Percentiles rank a stretch among this genome's conserved stretches.
These are phyloP conservation scores for Dissophora ornata DNA, from an alignment of 192 early-diverging fungal species.

Conservation along the genomic window DNA sequence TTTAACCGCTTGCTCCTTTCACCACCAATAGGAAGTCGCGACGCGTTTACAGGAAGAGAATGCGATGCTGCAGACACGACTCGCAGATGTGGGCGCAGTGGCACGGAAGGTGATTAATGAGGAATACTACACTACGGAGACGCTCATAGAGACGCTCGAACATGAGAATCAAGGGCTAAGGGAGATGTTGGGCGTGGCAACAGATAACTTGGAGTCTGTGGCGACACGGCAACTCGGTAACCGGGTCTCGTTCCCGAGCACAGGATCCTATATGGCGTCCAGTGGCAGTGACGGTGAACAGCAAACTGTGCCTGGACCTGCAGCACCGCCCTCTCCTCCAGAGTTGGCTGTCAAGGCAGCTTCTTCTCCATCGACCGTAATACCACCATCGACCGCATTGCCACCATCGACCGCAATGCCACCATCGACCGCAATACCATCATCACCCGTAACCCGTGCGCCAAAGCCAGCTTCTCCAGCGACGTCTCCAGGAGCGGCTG, in stretches of 20 bases:
- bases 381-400: neutral
- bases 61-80: constrained; percentile 29
- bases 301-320: neutral
- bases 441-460: neutral
- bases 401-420: neutral
- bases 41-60: constrained; percentile 35
- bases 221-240: constrained; percentile 21
- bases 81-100: constrained; percentile 38
- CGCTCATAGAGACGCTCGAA: constrained; percentile 42
- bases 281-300: constrained; percentile 47
- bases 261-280: constrained; percentile 44
- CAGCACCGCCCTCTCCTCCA: neutral
- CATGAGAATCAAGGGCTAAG: constrained; percentile 44
- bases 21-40: constrained; percentile 31
- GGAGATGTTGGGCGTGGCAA: constrained; percentile 41
- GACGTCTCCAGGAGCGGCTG: neutral
- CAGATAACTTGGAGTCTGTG: constrained; percentile 15
- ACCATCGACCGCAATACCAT: neutral
- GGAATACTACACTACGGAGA: constrained; percentile 49
- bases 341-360: constrained; percentile 4
- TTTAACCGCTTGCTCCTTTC: too few relatives aligned
- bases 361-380: neutral
- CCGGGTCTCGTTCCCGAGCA: constrained; percentile 50
- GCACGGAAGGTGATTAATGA: constrained; percentile 44
- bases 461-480: neutral